These are phyloP conservation scores for Carex arenaria DNA, from an alignment of 202 grass and related monocot genomes.

Conservation along the genomic window DNA sequence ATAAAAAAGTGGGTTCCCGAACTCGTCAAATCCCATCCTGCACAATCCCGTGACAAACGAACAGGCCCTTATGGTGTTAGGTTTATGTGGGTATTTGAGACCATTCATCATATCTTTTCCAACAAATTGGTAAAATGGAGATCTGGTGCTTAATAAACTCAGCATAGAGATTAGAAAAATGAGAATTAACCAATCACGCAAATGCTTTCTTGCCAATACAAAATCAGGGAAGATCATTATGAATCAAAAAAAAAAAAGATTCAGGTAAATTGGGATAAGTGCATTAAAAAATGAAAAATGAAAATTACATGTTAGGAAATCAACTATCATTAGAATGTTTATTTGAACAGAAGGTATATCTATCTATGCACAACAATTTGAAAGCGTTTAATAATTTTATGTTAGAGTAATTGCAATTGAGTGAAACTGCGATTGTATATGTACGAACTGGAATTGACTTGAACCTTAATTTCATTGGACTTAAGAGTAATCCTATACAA, in stretches of 20 bases:
- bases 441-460: too few species aligned
- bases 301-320: neutral
- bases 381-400: neutral
- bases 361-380: too few species aligned
- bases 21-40: too few species aligned
- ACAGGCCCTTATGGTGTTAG: conserved; percentile 39
- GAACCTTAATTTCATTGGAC: too few species aligned
- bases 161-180: conserved; percentile 40
- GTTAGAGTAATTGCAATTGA: neutral
- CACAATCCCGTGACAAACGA: too few species aligned
- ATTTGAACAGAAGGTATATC: neutral
- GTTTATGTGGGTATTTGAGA: conserved; percentile 64
- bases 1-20: too few species aligned
- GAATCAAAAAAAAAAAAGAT: neutral
- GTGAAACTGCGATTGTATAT: too few species aligned
- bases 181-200: conserved; percentile 57
- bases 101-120: conserved; percentile 61
- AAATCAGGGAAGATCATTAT: neutral
- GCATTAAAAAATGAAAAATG: neutral
- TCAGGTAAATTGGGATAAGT: neutral
- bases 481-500: too few species aligned
- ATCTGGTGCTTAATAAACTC: conserved; percentile 27
- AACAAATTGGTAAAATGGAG: conserved; percentile 56
- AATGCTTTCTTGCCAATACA: conserved; percentile 39
- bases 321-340: neutral